A percentile compares a stretch with the other conserved stretches of the same genome.
phyloP scores from a whole-genome alignment of 257 asterid genomes.

The Rhazya stricta region DNA sequence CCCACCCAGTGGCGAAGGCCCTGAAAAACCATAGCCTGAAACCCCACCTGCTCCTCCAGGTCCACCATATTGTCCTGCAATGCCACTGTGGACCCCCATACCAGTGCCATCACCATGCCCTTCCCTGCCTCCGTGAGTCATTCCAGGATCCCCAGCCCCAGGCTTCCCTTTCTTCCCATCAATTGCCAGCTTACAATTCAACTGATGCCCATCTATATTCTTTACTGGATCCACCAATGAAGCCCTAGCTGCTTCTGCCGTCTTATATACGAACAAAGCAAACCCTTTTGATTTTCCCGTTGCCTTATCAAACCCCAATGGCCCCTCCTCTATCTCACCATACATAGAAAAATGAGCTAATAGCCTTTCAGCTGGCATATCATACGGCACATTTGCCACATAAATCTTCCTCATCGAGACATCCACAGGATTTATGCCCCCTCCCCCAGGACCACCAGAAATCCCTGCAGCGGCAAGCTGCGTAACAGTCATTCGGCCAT shows the following conservation, averaged over 20 bases:
- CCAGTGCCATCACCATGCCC: slow-evolving; percentile 51
- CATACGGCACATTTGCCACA: slow-evolving; percentile 73
- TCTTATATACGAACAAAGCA: slow-evolving; percentile 76
- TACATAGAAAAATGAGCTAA: slow-evolving; percentile 66
- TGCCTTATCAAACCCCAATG: slow-evolving; percentile 75
- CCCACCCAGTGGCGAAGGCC: slow-evolving; percentile 27
- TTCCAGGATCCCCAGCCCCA: slow-evolving; percentile 37
- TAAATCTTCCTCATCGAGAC: slow-evolving; percentile 71
- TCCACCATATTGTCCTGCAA: slow-evolving; percentile 49
- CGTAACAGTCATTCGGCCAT: slow-evolving; percentile 75
- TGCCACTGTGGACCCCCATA: slow-evolving; percentile 23
- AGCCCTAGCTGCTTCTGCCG: slow-evolving; percentile 62
- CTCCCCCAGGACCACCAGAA: slow-evolving; percentile 44
- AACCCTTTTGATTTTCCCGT: slow-evolving; percentile 86
- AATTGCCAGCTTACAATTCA: slow-evolving; percentile 69
- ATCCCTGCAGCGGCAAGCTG: slow-evolving; percentile 79
- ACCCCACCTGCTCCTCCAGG: slow-evolving; percentile 34
- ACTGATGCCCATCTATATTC: slow-evolving; percentile 70
- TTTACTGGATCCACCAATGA: slow-evolving; percentile 61
- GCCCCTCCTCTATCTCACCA: slow-evolving; percentile 92
- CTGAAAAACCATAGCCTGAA: slow-evolving; percentile 38
- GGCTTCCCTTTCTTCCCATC: slow-evolving; percentile 72
- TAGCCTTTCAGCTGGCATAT: slow-evolving; percentile 67
- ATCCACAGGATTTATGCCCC: slow-evolving; percentile 48
- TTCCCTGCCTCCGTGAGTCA: slow-evolving; percentile 34